A percentile compares a stretch with the other conserved stretches of the same genome.
Conservation (phyloP, 257 asterid species). For the Leptodermis oblonga region DNA sequence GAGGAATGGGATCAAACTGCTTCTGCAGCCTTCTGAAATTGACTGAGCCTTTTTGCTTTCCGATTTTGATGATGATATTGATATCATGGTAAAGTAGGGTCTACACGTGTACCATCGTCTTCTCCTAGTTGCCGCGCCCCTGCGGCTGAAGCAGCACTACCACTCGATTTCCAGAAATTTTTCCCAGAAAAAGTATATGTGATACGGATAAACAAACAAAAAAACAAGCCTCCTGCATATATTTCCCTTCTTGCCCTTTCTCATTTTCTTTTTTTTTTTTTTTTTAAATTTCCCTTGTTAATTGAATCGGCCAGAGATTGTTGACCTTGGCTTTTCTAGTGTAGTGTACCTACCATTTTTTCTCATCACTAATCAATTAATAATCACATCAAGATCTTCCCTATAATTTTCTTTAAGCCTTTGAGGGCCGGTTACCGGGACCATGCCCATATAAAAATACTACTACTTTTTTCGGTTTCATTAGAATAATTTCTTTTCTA, state of each 20-base stretch:
- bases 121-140: constrained; percentile 14
- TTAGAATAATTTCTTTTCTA: too few species aligned
- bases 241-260: not conserved
- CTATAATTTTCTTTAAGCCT: not conserved
- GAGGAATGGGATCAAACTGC: constrained; percentile 1
- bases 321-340: not conserved
- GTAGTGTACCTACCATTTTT: too few species aligned
- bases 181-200: not conserved
- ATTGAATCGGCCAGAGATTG: not conserved
- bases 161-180: not conserved
- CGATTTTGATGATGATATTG: constrained; percentile 6
- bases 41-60: constrained; percentile 5
- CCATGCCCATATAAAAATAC: too few species aligned
- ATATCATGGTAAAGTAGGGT: not conserved
- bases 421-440: not conserved
- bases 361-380: too few species aligned
- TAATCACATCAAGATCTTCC: not conserved
- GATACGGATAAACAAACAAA: not conserved
- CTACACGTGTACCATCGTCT: constrained; percentile 14
- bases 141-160: constrained; percentile 9
- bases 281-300: not conserved
- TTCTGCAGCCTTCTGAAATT: not conserved
- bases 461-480: too few species aligned
- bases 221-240: not conserved
- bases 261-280: not conserved